A percentile compares a stretch with the other conserved stretches of the same genome.
Evolutionary conservation across 306 rosid genomes (phyloP).

Genomic region (Macrotyloma uniflorum): DNA sequence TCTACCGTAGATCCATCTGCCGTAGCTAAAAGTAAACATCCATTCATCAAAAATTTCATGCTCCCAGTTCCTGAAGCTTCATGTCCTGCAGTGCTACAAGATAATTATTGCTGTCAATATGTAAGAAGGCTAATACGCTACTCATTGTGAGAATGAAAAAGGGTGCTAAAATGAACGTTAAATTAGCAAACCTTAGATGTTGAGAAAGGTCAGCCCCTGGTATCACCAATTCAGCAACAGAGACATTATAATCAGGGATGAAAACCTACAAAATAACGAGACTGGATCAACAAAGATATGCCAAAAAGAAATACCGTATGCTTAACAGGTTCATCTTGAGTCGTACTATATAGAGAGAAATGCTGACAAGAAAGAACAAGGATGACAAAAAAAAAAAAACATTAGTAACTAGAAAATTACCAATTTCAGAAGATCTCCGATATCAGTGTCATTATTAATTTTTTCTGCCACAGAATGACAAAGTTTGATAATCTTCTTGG

Average conservation of each 20-base stretch:
- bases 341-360: slow-evolving; percentile 19
- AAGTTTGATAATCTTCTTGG: slow-evolving; percentile 75
- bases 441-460: slow-evolving; percentile 60
- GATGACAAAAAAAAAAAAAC: not conserved
- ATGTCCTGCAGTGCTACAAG: slow-evolving; percentile 72
- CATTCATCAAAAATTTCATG: slow-evolving; percentile 84
- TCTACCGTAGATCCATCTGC: slow-evolving; percentile 74
- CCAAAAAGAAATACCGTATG: slow-evolving; percentile 6
- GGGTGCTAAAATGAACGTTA: not conserved
- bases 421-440: slow-evolving; percentile 72
- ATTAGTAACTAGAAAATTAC: slow-evolving; percentile 37
- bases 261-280: slow-evolving; percentile 58
- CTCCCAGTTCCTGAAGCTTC: slow-evolving; percentile 80
- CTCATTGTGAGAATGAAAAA: slow-evolving; percentile 17
- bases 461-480: slow-evolving; percentile 71
- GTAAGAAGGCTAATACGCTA: slow-evolving; percentile 7
- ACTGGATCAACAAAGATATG: slow-evolving; percentile 22
- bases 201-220: slow-evolving; percentile 85
- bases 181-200: slow-evolving; percentile 62
- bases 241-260: slow-evolving; percentile 78
- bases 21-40: slow-evolving; percentile 73
- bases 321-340: slow-evolving; percentile 3
- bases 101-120: slow-evolving; percentile 39
- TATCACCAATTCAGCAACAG: slow-evolving; percentile 79
- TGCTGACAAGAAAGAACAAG: slow-evolving; percentile 18